Evolutionary conservation across 345 rosid species (phyloP).

Genomic region (Lepidium sativum): DNA sequence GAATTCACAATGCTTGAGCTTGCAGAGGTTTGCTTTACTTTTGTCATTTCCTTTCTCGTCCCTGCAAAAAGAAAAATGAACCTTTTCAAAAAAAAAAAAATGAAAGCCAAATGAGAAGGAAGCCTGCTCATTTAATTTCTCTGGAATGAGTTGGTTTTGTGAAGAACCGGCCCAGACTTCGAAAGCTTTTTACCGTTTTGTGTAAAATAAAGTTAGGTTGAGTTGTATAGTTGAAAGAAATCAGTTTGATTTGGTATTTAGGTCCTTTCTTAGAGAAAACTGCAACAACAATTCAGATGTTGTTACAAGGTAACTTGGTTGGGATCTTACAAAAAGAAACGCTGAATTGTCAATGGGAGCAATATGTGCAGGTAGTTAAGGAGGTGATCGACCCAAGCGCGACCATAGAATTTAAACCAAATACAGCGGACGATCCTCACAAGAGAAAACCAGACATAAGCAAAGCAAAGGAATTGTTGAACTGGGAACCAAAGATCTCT

Average conservation of each 20-base stretch:
- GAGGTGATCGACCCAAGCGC: constrained; percentile 93
- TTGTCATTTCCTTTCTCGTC: neutral
- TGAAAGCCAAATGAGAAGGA: neutral
- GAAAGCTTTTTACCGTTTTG: neutral
- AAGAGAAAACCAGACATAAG: constrained; percentile 91
- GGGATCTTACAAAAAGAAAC: neutral
- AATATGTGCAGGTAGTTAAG: constrained; percentile 61
- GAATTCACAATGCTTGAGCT: constrained; percentile 98
- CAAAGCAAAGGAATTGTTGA: constrained; percentile 82
- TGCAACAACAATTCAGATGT: neutral
- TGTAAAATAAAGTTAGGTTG: neutral
- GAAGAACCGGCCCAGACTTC: neutral
- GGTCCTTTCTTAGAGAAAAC: neutral
- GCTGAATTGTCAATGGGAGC: neutral
- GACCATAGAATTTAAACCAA: constrained; percentile 74
- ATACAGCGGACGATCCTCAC: constrained; percentile 96
- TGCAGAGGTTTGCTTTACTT: constrained; percentile 65
- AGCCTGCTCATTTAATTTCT: neutral
- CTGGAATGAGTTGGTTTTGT: neutral
- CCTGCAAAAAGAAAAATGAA: neutral
- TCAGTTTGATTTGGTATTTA: neutral
- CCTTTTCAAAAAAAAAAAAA: neutral
- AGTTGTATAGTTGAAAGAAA: neutral
- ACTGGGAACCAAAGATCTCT: constrained; percentile 89
- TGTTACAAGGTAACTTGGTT: neutral